Base-by-base conservation (phyloP, 164 flowering plant species). In the Stephania cephalantha region DNA sequence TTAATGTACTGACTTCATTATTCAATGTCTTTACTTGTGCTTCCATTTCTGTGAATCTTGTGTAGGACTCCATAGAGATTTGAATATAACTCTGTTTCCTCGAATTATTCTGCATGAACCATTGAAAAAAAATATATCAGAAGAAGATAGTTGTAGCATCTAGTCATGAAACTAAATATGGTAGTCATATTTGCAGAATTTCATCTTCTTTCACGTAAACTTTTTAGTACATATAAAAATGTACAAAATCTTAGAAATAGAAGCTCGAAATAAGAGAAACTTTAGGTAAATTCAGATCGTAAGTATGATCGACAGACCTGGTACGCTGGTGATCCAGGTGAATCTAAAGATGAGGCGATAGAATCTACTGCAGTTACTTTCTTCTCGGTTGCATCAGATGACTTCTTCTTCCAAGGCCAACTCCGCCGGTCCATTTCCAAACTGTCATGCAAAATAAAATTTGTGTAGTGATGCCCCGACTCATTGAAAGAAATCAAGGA, bases 371-470 rank as follows among this genome's bases (percentile, higher is more conserved):
- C 80, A 30, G 87, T 78, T 50, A 83, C 80, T 7, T 82, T 82
- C 82, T 86, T 90, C 81, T 90, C 99, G 9, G 81, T 74, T 11
- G 55, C 67, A 13, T 90, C 94, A 48, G 98, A 91, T 61, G 94
- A 87, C 75, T 91, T 96, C 76, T 89, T 92, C 90, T 92, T 96
- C 99, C 99, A 96, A 0, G 94, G 99, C 99, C 98, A 96, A 81
- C 94, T 80, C 69, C 97, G 87, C 6, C 90, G 88, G 48, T 94
- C 98, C 98, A 94, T 96, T 53, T 77, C 71, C 15, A 63, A 65
- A 55, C 58, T 72, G 15, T 55, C 55, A 52, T 71, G 15, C 61
- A 50, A 77, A 46, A 61, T 61, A 31, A 58, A 67, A 55, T 11
- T 67, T 7, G 22, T 46, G 15, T 9, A 29, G 35, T 58, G 63